Percentiles rank a stretch among this genome's conserved stretches.
phyloP scores from a whole-genome alignment of 352 stramenopile genomes.

The Phytophthora sp. region DNA sequence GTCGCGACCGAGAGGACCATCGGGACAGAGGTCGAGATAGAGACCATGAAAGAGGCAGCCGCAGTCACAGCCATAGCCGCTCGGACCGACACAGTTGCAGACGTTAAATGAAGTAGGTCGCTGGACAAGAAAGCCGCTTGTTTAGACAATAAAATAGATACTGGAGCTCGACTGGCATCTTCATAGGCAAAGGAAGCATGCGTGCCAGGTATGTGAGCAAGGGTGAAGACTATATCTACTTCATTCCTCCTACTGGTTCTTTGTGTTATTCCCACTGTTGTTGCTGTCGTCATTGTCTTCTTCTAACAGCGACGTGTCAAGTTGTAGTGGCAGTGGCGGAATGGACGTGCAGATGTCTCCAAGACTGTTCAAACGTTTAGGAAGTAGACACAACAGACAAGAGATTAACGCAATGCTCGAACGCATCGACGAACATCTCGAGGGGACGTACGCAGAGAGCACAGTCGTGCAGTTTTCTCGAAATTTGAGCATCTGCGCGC shows the following conservation, averaged over 20 bases:
- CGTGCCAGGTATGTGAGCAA: slow-evolving; percentile 22
- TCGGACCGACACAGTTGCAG: slow-evolving; percentile 41
- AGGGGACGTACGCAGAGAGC: slow-evolving; percentile 69
- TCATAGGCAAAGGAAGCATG: background rate
- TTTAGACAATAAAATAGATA: slow-evolving; percentile 30
- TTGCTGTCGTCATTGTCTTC: slow-evolving; percentile 24
- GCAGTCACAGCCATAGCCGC: slow-evolving; percentile 13
- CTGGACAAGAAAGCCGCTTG: slow-evolving; percentile 3
- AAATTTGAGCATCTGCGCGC: slow-evolving; percentile 67
- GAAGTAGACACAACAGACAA: slow-evolving; percentile 2
- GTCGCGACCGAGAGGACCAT: slow-evolving; percentile 20
- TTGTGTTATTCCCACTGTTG: slow-evolving; percentile 19
- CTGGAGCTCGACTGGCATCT: background rate
- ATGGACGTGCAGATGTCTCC: slow-evolving; percentile 66
- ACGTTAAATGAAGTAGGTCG: slow-evolving; percentile 20
- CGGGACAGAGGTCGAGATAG: background rate
- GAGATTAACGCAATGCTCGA: no score
- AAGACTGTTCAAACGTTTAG: slow-evolving; percentile 45
- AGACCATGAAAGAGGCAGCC: slow-evolving; percentile 29
- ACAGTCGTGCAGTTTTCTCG: slow-evolving; percentile 70
- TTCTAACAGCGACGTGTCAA: slow-evolving; percentile 74
- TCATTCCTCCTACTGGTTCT: slow-evolving; percentile 17
- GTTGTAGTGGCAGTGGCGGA: slow-evolving; percentile 64
- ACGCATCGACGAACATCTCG: no score
- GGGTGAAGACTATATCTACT: slow-evolving; percentile 11